Evolutionary conservation across 1,284 basidiomycete genomes (phyloP).

Genomic region (Ustilago lituana): DNA sequence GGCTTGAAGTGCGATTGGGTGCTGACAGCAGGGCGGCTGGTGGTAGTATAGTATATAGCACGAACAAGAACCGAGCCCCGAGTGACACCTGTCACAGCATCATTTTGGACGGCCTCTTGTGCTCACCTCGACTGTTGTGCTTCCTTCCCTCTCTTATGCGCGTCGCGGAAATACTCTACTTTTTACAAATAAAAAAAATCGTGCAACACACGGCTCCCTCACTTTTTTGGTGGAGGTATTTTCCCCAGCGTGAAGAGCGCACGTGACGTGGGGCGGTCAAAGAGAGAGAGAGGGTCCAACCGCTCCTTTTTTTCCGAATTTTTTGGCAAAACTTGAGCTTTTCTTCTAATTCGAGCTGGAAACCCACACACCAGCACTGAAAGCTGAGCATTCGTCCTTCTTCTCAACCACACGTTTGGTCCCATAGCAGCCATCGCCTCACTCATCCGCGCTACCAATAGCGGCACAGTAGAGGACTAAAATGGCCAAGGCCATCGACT

Average conservation of each 20-base stretch:
- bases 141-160: no score
- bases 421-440: slow-evolving; percentile 1
- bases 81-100: slow-evolving; percentile 3
- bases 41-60: no score
- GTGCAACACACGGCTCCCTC: slow-evolving; percentile 4
- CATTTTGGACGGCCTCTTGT: slow-evolving; percentile 6
- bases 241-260: slow-evolving; percentile 1
- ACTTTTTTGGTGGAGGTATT: slow-evolving; percentile 11
- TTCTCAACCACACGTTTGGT: background rate
- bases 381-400: no score
- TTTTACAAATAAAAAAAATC: no score
- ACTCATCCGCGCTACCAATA: background rate
- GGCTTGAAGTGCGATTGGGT: no score
- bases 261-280: slow-evolving; percentile 21
- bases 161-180: no score
- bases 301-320: slow-evolving; percentile 5
- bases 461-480: background rate
- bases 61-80: no score
- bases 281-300: slow-evolving; percentile 21
- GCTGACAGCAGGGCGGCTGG: no score
- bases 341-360: background rate
- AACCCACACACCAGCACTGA: no score
- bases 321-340: slow-evolving; percentile 4
- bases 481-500: slow-evolving; percentile 59
- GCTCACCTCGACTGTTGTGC: no score